These are phyloP conservation scores for Hericium erinaceus DNA, from an alignment of 768 basidiomycete species.

Conservation along the genomic window DNA sequence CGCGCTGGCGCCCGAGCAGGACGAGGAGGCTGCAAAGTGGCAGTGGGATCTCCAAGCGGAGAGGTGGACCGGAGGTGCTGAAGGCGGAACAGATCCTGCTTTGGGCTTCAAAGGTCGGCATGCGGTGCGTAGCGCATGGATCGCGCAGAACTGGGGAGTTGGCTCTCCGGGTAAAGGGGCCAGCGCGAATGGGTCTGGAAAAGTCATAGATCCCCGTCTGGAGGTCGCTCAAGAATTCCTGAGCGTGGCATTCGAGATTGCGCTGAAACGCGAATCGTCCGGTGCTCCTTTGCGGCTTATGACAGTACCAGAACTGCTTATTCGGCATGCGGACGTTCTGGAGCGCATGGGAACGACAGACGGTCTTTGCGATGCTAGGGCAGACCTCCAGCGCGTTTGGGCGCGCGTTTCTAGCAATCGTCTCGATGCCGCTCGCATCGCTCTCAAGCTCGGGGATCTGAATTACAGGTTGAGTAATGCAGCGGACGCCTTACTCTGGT, in stretches of 20 bases:
- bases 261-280: constrained; percentile 29
- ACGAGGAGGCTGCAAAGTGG: constrained; percentile 48
- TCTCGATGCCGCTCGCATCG: constrained; percentile 41
- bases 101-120: constrained; percentile 54
- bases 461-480: constrained; percentile 43
- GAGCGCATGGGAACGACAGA: constrained; percentile 50
- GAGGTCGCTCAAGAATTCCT: constrained; percentile 47
- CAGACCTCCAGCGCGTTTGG: constrained; percentile 54
- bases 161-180: constrained; percentile 30
- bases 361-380: constrained; percentile 43
- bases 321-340: constrained; percentile 44
- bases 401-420: constrained; percentile 30
- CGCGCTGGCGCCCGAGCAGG: constrained; percentile 36
- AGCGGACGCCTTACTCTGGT: constrained; percentile 56
- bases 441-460: constrained; percentile 62
- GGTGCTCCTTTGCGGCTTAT: constrained; percentile 33
- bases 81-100: constrained; percentile 65
- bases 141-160: constrained; percentile 56
- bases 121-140: constrained; percentile 62
- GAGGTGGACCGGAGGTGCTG: constrained; percentile 42
- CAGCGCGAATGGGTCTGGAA: constrained; percentile 24
- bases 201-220: constrained; percentile 44
- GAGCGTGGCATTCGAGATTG: constrained; percentile 36
- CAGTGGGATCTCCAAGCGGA: constrained; percentile 60
- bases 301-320: constrained; percentile 46